phyloP scores from a whole-genome alignment of 2,329 filamentous ascomycete genomes.

The Amylocarpus encephaloides region DNA sequence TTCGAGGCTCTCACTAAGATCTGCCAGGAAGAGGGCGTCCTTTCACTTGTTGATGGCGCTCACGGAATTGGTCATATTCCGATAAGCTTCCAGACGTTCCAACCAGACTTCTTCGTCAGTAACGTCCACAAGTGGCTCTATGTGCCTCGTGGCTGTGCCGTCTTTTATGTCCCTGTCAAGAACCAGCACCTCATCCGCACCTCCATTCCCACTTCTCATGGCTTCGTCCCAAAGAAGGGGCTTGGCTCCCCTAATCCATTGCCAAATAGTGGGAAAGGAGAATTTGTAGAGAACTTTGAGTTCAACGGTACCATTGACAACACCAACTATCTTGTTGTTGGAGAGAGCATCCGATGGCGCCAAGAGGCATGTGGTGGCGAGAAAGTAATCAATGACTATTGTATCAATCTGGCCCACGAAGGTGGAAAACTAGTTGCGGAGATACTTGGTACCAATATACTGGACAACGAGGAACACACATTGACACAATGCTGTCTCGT shows the following conservation, averaged over 20 bases:
- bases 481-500: conserved; percentile 62
- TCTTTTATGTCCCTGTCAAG: conserved; percentile 70
- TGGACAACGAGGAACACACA: conserved; percentile 59
- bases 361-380: conserved; percentile 67
- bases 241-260: conserved; percentile 31
- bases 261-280: conserved; percentile 37
- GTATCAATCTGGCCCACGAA: conserved; percentile 52
- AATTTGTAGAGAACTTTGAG: conserved; percentile 66
- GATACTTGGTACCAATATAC: conserved; percentile 60
- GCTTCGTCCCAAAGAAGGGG: conserved; percentile 50
- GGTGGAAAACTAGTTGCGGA: conserved; percentile 56
- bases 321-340: conserved; percentile 64
- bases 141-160: conserved; percentile 70
- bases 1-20: conserved; percentile 60
- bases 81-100: conserved; percentile 57
- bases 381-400: conserved; percentile 58
- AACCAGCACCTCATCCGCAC: conserved; percentile 72
- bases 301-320: conserved; percentile 72
- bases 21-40: conserved; percentile 60
- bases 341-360: conserved; percentile 67
- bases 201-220: conserved; percentile 74
- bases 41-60: conserved; percentile 71
- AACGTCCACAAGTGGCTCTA: conserved; percentile 93
- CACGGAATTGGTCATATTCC: conserved; percentile 77
- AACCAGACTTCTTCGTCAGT: conserved; percentile 80